Percentiles rank a stretch among this genome's conserved stretches.
Conservation (phyloP, 257 asterid genomes). For the Salvia rosmarinus region DNA sequence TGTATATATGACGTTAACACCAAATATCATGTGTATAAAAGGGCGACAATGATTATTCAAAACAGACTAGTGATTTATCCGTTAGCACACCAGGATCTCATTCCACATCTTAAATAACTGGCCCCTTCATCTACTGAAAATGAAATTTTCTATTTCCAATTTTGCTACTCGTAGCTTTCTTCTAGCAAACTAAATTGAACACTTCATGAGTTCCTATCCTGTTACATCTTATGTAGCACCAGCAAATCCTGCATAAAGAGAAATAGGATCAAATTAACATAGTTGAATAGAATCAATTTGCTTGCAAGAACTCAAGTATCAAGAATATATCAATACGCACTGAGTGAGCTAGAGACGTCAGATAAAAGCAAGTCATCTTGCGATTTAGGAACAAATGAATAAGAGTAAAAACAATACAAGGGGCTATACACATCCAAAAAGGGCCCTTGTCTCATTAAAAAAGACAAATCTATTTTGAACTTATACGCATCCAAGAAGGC, state of each 20-base stretch:
- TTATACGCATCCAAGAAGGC: neutral
- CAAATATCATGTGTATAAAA: conserved; percentile 8
- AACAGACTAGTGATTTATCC: neutral
- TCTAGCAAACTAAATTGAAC: neutral
- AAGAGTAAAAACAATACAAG: neutral
- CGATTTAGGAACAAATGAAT: neutral
- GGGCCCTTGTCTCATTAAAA: neutral
- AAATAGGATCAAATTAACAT: neutral
- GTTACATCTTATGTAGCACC: neutral
- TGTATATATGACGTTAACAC: neutral
- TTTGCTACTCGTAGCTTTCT: neutral
- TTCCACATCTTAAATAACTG: neutral
- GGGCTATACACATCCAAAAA: neutral
- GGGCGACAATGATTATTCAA: neutral
- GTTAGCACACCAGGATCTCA: conserved; percentile 13
- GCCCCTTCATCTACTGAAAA: conserved; percentile 11
- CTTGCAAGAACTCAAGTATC: neutral
- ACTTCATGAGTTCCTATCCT: neutral
- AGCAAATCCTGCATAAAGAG: conserved; percentile 12
- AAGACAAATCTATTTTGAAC: neutral
- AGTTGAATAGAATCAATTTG: neutral
- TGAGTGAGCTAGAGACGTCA: neutral
- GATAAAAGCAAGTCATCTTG: neutral
- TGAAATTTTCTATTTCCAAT: neutral
- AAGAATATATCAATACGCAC: neutral